These are phyloP conservation scores for Picochlorum sp. DNA, from an alignment of 139 green algal species.

Conservation along the genomic window DNA sequence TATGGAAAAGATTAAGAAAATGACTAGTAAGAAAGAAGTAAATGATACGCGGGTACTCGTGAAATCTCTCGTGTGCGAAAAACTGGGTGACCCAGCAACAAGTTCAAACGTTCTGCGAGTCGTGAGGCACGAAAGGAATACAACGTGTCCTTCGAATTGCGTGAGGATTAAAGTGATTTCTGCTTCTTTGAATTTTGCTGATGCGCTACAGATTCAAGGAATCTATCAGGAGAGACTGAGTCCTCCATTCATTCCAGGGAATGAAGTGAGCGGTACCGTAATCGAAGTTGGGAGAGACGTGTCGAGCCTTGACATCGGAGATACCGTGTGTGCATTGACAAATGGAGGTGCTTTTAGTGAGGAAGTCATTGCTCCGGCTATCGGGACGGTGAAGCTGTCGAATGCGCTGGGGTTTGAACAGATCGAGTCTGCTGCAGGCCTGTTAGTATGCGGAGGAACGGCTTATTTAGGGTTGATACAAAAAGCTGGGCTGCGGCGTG, in stretches of 20 bases:
- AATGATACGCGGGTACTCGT: no score
- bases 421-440: constrained; percentile 28
- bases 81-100: constrained; percentile 32
- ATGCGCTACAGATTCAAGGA: constrained; percentile 47
- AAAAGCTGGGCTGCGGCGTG: constrained; percentile 41
- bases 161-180: constrained; percentile 34
- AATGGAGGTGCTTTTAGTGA: constrained; percentile 60
- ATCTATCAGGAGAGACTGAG: constrained; percentile 46
- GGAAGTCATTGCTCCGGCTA: constrained; percentile 38
- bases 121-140: background rate
- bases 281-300: constrained; percentile 54
- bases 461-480: constrained; percentile 66
- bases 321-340: constrained; percentile 50
- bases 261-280: constrained; percentile 60
- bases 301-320: constrained; percentile 41
- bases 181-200: constrained; percentile 62
- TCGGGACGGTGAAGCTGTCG: constrained; percentile 23
- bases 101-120: constrained; percentile 1
- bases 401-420: constrained; percentile 12
- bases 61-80: constrained; percentile 39
- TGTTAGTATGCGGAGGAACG: constrained; percentile 79
- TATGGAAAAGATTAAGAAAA: no score
- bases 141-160: constrained; percentile 5
- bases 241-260: constrained; percentile 73
- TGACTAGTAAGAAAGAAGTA: no score